Conservation (phyloP, 2,329 filamentous ascomycete species). For the Alternaria hordeiaustralica region DNA sequence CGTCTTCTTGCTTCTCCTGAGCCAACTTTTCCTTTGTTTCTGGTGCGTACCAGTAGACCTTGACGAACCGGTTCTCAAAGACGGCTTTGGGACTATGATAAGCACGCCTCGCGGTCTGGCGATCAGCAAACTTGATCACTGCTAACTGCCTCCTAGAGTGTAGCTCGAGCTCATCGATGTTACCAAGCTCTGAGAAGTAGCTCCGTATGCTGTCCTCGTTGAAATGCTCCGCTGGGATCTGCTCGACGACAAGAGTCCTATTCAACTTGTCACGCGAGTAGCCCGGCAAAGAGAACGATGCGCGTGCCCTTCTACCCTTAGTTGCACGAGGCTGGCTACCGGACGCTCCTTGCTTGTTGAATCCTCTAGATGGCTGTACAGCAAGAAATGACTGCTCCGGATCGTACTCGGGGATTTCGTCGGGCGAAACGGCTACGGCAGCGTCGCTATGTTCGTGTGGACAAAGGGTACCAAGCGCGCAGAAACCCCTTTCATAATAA, state of each 20-base stretch:
- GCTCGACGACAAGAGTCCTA: constrained; percentile 75
- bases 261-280: constrained; percentile 68
- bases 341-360: background rate
- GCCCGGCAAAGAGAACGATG: constrained; percentile 69
- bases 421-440: constrained; percentile 15
- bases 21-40: constrained; percentile 12
- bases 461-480: constrained; percentile 70
- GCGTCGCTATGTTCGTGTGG: constrained; percentile 69
- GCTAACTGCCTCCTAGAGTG: constrained; percentile 71
- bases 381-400: constrained; percentile 59
- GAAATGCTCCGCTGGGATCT: constrained; percentile 76
- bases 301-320: constrained; percentile 41
- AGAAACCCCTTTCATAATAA: constrained; percentile 76
- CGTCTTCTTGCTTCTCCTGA: constrained; percentile 26
- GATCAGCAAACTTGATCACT: constrained; percentile 71
- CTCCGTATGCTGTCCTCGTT: constrained; percentile 67
- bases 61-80: constrained; percentile 86
- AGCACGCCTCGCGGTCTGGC: constrained; percentile 71
- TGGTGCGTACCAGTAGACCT: constrained; percentile 77
- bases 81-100: constrained; percentile 80
- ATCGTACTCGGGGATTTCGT: constrained; percentile 60
- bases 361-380: constrained; percentile 9
- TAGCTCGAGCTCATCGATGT: constrained; percentile 68
- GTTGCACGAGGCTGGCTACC: constrained; percentile 26
- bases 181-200: constrained; percentile 77